Base-by-base conservation (phyloP, 2,329 filamentous ascomycete genomes). In the Fusarium nodosum region DNA sequence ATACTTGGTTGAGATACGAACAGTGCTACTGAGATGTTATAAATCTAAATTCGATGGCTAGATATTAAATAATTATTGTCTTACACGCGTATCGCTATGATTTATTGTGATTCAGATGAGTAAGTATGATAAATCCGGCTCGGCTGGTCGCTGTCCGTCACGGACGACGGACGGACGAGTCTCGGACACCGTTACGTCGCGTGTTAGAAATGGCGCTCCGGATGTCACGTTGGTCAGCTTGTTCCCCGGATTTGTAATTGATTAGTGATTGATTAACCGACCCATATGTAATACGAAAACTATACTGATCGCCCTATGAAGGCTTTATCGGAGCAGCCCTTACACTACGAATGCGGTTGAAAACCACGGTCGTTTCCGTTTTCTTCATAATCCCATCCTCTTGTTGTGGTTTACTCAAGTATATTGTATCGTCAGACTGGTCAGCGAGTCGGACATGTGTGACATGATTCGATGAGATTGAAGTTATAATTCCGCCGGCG, bases 371-470 rank as follows among this genome's bases (percentile, higher is more conserved):
- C 0, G 67, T 70, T 15, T 70, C 66, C 6, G 63, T 62, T 28
- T 64, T 45, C 34, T 70, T 70, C 4, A 54, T 22, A 13, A 70
- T 70, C 0, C 64, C 62, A 47, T 51, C 58, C 28, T 63, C 56
- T 58, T 66, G 69, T 16, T 56, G 45, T 3, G 55, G 4, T 12
- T 16, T 44, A 2, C 6, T 26, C n/a, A 26, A 8, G 7, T 33
- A 50, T 1, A 20, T 9, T 2, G 24, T n/a, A 9, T 55, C 46
- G 0, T 24, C 15, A 2, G 67, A 66, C 16, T 51, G 9, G 1
- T 69, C 67, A 20, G 34, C 41, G 1, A 69, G 66, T 7, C 67
- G 62, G 2, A 69, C 54, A 41, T 69, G 67, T 1, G 66, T 62
- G 4, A 51, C 47, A 3, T 62, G 67, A 28, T 44, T 69, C 16